Conservation (phyloP, 2,329 filamentous ascomycete species). For the Pseudogymnoascus sp. region DNA sequence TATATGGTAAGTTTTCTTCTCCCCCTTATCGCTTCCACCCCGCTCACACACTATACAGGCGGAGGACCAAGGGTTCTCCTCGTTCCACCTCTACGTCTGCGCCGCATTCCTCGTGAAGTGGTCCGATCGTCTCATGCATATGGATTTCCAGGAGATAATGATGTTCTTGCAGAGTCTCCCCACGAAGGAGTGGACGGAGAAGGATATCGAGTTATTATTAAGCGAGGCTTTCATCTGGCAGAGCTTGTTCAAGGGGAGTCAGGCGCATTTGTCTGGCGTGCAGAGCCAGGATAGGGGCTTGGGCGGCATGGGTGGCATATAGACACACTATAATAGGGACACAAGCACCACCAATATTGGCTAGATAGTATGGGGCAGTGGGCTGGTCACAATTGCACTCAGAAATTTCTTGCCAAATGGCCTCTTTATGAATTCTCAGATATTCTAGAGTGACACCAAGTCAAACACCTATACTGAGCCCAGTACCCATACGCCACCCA, state of each 20-base stretch:
- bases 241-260: conserved; percentile 88
- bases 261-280: conserved; percentile 68
- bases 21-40: background rate
- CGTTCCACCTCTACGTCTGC: conserved; percentile 97
- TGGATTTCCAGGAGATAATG: conserved; percentile 99
- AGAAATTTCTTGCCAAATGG: background rate
- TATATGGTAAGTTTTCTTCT: conserved; percentile 65
- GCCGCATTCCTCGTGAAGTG: conserved; percentile 97
- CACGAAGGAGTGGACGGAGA: conserved; percentile 91
- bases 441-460: conserved; percentile 19
- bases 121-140: conserved; percentile 88
- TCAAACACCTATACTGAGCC: background rate
- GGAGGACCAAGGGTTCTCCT: conserved; percentile 96
- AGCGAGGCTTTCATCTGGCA: conserved; percentile 99
- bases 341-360: background rate
- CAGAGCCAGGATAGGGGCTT: conserved; percentile 1
- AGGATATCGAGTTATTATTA: conserved; percentile 90
- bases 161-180: conserved; percentile 97
- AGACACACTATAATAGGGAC: conserved; percentile 2
- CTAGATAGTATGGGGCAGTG: conserved; percentile 1
- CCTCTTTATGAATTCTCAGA: conserved; percentile 21
- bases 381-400: conserved; percentile 8
- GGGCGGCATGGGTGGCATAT: conserved; percentile 4
- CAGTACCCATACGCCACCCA: background rate
- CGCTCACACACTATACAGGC: conserved; percentile 48